phyloP scores from a whole-genome alignment of 116 monocot genomes.

The Dioscorea cayenensis region DNA sequence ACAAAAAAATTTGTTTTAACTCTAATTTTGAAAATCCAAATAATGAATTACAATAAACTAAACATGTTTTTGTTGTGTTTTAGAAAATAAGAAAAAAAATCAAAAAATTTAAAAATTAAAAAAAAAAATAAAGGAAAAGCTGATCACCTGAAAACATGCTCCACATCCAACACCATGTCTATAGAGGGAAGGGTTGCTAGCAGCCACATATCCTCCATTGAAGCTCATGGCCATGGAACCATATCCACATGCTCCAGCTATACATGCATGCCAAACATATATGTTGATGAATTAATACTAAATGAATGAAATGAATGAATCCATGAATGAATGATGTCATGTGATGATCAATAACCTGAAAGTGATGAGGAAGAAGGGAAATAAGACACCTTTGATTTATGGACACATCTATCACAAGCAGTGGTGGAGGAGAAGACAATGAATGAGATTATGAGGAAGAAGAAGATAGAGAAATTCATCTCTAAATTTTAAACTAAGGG shows the following conservation, averaged over 20 bases:
- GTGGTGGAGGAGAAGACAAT: slow-evolving; percentile 28
- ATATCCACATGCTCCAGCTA: slow-evolving; percentile 67
- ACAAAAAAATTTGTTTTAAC: no score
- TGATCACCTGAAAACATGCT: slow-evolving; percentile 52
- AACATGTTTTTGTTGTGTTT: no score
- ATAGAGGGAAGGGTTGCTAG: slow-evolving; percentile 27
- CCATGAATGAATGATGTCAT: no score
- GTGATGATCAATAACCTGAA: slow-evolving; percentile 20
- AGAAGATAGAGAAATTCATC: slow-evolving; percentile 7
- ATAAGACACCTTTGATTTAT: slow-evolving; percentile 45
- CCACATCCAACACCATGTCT: slow-evolving; percentile 61
- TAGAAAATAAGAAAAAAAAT: not conserved
- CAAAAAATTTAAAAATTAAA: not conserved
- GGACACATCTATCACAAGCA: slow-evolving; percentile 61
- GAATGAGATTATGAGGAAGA: slow-evolving; percentile 18
- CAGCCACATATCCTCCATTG: slow-evolving; percentile 47
- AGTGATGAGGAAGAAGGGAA: slow-evolving; percentile 41
- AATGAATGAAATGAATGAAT: not conserved
- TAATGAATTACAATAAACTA: no score
- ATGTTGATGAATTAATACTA: not conserved
- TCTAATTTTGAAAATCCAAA: no score
- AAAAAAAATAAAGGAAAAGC: not conserved
- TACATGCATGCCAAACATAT: not conserved
- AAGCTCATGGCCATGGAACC: slow-evolving; percentile 34
- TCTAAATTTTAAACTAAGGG: not conserved